Base-by-base conservation (phyloP, 208 protist genomes). In the Wallacemonas sp. region DNA sequence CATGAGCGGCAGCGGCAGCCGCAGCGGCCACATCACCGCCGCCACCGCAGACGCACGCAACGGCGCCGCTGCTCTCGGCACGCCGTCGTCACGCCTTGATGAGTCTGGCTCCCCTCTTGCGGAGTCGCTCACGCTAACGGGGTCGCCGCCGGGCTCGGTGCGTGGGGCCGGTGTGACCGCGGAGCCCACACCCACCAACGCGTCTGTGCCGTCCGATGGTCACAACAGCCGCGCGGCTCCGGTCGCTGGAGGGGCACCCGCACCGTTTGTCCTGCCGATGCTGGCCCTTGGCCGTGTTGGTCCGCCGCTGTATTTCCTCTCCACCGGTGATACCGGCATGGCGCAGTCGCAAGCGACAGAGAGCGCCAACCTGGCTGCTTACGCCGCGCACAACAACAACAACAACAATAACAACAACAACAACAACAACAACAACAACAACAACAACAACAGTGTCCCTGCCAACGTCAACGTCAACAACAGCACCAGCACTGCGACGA, bases 291-390 rank as follows among this genome's bases (percentile, higher is more conserved):
- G 58, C 11, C 44, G 63, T 33, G 54, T 88, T 19, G 70, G 74
- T 3, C 83, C 79, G 1, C 75, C 87, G 32, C 65, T 83, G 58
- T 90, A 90, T 74, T 90, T 80, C 46, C 67, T 72, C 19, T 87
- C 82, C 19, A 82, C 54, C 30, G 84, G 82, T 12, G 88, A 89
- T 39, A 88, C 79, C 0, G 79, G 74, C 23, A 77, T 67, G 17
- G 55, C 63, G 14, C 73, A 74, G 56, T 58, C 52, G 19, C 36
- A 58, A 30, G 54, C 74, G 17, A 33, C 46, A 6, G 19, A 19
- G 0, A 11, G n/a, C 17, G n/a, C 17, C 16, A 24, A 24, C 5
- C 47, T 26, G 6, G 36, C 41, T 32, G 26, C 36, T 21, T 23
- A 61, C 46, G 27, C 0, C 11, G 47, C 36, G 12, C 19, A 55